Evolutionary conservation across 345 rosid genomes (phyloP).

Genomic region (Populus simonii): DNA sequence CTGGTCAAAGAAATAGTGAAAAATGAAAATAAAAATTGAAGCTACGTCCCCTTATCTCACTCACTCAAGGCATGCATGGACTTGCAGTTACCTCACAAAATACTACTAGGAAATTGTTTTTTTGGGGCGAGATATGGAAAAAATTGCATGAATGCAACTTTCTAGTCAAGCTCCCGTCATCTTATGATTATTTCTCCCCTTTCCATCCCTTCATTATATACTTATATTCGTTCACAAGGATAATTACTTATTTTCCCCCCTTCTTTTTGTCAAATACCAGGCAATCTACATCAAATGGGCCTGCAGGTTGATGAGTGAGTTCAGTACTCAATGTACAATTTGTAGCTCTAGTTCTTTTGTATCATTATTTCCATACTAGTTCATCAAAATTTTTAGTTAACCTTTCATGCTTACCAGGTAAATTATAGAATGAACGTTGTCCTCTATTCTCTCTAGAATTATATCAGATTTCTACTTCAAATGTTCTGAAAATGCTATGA

Average conservation of each 20-base stretch:
- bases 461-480: too few species aligned
- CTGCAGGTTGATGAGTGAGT: conserved; percentile 8
- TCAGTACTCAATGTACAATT: conserved; percentile 21
- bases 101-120: background rate
- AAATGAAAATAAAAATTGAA: too few species aligned
- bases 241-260: background rate
- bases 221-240: background rate
- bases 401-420: background rate
- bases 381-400: background rate
- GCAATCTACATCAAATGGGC: background rate
- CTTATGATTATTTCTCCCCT: background rate
- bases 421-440: background rate
- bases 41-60: too few species aligned
- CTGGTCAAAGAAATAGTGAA: too few species aligned
- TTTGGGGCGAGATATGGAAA: background rate
- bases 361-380: background rate
- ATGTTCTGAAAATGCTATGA: too few species aligned
- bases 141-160: too few species aligned
- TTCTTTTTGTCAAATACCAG: conserved; percentile 12
- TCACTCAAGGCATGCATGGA: background rate
- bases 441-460: background rate
- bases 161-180: background rate
- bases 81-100: background rate
- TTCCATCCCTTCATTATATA: background rate
- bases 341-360: conserved; percentile 11